Evolutionary conservation across 169 alveolate genomes (phyloP).

Genomic region (Amoebophrya sp.): DNA sequence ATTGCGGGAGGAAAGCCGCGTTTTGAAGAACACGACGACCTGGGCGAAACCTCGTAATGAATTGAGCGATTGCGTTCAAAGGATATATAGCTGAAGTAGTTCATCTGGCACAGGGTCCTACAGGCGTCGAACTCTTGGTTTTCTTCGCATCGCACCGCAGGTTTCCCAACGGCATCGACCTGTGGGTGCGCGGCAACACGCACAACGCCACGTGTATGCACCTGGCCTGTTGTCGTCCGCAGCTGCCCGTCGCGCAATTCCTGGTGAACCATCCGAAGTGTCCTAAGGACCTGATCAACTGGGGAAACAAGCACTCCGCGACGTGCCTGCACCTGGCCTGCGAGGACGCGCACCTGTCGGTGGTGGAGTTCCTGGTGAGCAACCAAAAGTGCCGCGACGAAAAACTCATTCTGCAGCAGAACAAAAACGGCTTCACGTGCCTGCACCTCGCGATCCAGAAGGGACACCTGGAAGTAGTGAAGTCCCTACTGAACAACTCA

Average conservation of each 20-base stretch:
- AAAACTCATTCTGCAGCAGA: background rate
- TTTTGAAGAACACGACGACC: too few relatives aligned
- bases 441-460: background rate
- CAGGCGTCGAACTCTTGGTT: too few relatives aligned
- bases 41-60: too few relatives aligned
- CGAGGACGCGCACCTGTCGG: background rate
- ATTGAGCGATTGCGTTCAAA: too few relatives aligned
- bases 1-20: too few relatives aligned
- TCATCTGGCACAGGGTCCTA: too few relatives aligned
- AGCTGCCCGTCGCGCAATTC: background rate
- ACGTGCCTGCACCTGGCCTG: background rate
- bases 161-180: background rate
- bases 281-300: background rate
- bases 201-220: background rate
- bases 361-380: background rate
- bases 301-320: background rate
- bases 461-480: background rate
- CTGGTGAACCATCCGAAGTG: background rate
- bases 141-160: too few relatives aligned
- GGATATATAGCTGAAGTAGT: too few relatives aligned
- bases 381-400: background rate
- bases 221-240: background rate
- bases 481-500: background rate
- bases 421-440: background rate
- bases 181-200: background rate